phyloP scores from a whole-genome alignment of 2,329 filamentous ascomycete genomes.

The Albifimbria verrucaria region DNA sequence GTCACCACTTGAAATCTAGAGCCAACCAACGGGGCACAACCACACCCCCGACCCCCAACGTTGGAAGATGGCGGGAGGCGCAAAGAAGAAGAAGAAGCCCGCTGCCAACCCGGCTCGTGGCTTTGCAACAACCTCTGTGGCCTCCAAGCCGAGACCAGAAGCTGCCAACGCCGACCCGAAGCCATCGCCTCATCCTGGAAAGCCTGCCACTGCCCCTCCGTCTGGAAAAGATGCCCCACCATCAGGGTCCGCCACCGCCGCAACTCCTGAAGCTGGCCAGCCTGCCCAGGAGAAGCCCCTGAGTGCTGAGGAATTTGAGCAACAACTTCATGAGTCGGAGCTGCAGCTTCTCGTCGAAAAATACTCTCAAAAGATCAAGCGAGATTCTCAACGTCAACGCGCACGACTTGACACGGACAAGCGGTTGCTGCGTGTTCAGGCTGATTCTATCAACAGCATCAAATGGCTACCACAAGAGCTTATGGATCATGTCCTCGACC shows the following conservation, averaged over 20 bases:
- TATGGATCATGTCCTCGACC: constrained; percentile 70
- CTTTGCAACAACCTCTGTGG: constrained; percentile 89
- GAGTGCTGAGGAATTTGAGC: constrained; percentile 85
- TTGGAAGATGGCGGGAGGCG: constrained; percentile 58
- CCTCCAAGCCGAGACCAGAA: constrained; percentile 75
- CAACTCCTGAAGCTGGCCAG: constrained; percentile 13
- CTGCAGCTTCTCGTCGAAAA: constrained; percentile 86
- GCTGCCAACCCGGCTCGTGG: constrained; percentile 83
- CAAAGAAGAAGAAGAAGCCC: constrained; percentile 89
- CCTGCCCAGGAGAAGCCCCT: constrained; percentile 44
- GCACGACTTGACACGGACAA: constrained; percentile 80
- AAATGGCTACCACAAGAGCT: constrained; percentile 81
- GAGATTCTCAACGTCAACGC: constrained; percentile 74
- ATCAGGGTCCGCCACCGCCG: constrained; percentile 19
- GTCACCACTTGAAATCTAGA: neutral
- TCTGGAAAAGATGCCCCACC: constrained; percentile 24
- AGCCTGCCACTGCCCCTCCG: constrained; percentile 27
- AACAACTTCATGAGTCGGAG: constrained; percentile 84
- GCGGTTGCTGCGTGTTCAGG: constrained; percentile 74
- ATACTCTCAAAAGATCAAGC: constrained; percentile 71
- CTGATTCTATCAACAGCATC: constrained; percentile 66
- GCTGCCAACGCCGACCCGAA: constrained; percentile 33
- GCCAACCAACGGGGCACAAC: neutral
- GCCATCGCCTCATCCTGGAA: constrained; percentile 12
- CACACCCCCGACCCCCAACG: constrained; percentile 1